Base-by-base conservation (phyloP, 352 stramenopile genomes). In the Globisporangium iwayamae region DNA sequence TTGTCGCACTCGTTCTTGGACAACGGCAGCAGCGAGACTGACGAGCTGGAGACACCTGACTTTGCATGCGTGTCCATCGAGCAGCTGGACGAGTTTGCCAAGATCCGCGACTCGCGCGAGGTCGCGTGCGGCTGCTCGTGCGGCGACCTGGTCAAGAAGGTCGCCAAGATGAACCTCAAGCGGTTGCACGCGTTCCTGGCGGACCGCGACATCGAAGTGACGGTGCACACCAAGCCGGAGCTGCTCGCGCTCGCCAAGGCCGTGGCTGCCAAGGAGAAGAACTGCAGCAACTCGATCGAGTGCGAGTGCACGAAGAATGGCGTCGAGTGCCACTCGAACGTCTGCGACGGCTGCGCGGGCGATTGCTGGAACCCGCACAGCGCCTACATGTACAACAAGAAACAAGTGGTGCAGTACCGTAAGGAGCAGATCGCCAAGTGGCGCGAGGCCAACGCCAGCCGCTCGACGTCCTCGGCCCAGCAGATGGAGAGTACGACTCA, bases 161-260 rank as follows among this genome's bases (percentile, higher is more conserved):
- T 94, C 47, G 59, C 63, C 65, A 92, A 92, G 67, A 94, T 95
- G 86, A 90, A 90, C 54, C 74, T 89, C 8, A 93, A 93, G 63
- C 90, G 90, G 55, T 72, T 95, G 28, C 78, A 83, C 36, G 62
- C 59, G 5, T 95, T 93, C 57, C 68, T 95, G 14, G 70, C 75
- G 14, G 83, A 84, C 36, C 76, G 79, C 41, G 72, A 80, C 47
- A 70, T 91, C 9, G 70, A 73, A 5, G 67, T 82, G n/a, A 58
- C 71, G 0, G 75, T 71, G 46, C 68, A 79, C 54, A 74, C 61
- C n/a, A 92, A 92, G 66, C 74, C 78, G 0, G 75, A 91, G 70
- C 70, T 95, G 4, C 68, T 95, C 67, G 74, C 80, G 18, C 67
- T 72, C 2, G 86, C 86, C 39, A 91, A 91, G 61, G 71, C 72